A percentile compares a stretch with the other conserved stretches of the same genome.
phyloP scores from a whole-genome alignment of 1,284 basidiomycete species.

The Salmacisia buchloeana region DNA sequence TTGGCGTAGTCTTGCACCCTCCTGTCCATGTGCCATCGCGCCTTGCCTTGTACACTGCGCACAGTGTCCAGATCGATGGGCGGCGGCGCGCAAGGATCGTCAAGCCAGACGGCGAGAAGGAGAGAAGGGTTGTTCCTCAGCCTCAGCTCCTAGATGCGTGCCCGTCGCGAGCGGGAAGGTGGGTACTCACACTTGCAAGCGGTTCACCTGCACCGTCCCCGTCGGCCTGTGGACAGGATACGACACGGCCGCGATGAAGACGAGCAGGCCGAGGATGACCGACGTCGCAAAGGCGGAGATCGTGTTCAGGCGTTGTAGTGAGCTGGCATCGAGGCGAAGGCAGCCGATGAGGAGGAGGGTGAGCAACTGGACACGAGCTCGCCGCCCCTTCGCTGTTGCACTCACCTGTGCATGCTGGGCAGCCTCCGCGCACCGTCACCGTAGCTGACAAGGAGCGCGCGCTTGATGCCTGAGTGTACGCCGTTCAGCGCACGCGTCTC shows the following conservation, averaged over 20 bases:
- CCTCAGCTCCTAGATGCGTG: not conserved
- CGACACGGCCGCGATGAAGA: constrained; percentile 30
- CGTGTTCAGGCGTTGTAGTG: constrained; percentile 65
- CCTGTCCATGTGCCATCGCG: constrained; percentile 35
- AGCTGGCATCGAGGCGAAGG: constrained; percentile 17
- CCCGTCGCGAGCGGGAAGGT: too few species aligned
- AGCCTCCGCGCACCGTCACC: not conserved
- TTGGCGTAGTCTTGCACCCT: constrained; percentile 38
- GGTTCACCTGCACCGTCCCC: constrained; percentile 60
- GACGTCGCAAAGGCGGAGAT: constrained; percentile 61
- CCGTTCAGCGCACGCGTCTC: too few species aligned
- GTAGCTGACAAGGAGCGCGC: not conserved
- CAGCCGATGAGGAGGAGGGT: not conserved
- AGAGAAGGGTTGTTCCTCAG: not conserved
- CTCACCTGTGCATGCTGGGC: constrained; percentile 5
- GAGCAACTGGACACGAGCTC: not conserved
- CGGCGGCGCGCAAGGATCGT: not conserved
- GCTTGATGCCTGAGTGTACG: too few species aligned
- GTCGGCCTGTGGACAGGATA: constrained; percentile 49
- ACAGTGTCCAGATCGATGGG: not conserved
- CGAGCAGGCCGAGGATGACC: constrained; percentile 61
- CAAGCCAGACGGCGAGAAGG: constrained; percentile 1
- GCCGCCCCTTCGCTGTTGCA: not conserved
- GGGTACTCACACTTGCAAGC: constrained; percentile 61
- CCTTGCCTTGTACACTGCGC: constrained; percentile 19